Conservation (phyloP, 441 rosid genomes). For the Brassica hybrid region DNA sequence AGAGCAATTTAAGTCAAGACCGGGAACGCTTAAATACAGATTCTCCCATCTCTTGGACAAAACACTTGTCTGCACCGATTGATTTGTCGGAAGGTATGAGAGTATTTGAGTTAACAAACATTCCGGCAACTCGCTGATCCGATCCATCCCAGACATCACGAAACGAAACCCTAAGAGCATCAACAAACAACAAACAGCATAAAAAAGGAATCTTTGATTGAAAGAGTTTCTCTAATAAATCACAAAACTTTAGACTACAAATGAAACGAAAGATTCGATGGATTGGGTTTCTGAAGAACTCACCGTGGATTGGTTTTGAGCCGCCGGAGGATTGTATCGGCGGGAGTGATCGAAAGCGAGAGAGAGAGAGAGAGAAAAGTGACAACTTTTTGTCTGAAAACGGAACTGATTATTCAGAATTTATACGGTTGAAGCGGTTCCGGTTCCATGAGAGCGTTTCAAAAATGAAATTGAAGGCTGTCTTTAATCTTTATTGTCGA, state of each 20-base stretch:
- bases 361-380: too few species aligned
- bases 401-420: background rate
- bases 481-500: background rate
- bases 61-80: conserved; percentile 31
- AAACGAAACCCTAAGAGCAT: background rate
- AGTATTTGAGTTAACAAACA: conserved; percentile 4
- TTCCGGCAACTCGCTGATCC: conserved; percentile 27
- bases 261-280: background rate
- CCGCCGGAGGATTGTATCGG: too few species aligned
- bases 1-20: background rate
- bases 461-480: background rate
- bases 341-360: too few species aligned
- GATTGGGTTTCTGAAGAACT: background rate
- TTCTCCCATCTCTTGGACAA: conserved; percentile 11
- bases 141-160: conserved; percentile 1
- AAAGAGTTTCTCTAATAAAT: conserved; percentile 7
- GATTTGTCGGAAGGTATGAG: conserved; percentile 16
- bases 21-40: conserved; percentile 14
- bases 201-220: background rate
- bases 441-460: conserved; percentile 3
- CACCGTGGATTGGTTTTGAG: too few species aligned
- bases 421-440: background rate
- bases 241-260: background rate
- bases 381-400: too few species aligned
- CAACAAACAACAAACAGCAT: background rate